phyloP scores from a whole-genome alignment of 169 alveolate species.

The Plasmodium vivax region DNA sequence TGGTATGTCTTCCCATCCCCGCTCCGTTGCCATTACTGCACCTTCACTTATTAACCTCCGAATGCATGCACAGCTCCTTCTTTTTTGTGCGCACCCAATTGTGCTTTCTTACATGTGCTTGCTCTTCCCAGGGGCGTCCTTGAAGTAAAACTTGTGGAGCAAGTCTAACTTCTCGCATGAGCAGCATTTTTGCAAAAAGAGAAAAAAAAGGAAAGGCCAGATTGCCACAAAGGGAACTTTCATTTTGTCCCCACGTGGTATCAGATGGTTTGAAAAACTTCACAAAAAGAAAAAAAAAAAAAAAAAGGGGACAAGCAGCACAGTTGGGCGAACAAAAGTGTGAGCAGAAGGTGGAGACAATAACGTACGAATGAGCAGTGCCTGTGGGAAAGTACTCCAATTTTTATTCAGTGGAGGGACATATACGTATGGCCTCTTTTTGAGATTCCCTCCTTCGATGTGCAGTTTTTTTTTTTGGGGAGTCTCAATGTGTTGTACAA shows the following conservation, averaged over 20 bases:
- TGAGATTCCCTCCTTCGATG: neutral
- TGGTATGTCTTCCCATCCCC: neutral
- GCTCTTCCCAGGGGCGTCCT: slow-evolving; percentile 1
- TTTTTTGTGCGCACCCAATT: neutral
- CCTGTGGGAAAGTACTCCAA: neutral
- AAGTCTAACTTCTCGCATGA: slow-evolving; percentile 19
- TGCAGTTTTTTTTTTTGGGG: neutral
- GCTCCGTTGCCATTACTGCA: neutral
- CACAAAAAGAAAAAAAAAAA: neutral
- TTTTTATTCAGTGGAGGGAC: neutral
- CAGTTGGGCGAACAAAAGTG: neutral
- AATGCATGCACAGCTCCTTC: neutral
- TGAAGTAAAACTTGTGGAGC: slow-evolving; percentile 13
- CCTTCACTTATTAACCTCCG: neutral
- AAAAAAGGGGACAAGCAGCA: neutral
- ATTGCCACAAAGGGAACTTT: neutral
- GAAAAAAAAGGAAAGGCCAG: slow-evolving; percentile 1
- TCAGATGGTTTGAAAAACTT: neutral
- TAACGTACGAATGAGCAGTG: neutral
- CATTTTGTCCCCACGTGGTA: slow-evolving; percentile 9
- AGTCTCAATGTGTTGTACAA: neutral
- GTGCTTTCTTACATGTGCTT: slow-evolving; percentile 7
- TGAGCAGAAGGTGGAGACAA: neutral
- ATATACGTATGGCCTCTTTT: neutral
- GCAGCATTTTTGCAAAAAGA: neutral